Evolutionary conservation across 352 stramenopile genomes (phyloP).

Genomic region (Globisporangium sylvaticum): DNA sequence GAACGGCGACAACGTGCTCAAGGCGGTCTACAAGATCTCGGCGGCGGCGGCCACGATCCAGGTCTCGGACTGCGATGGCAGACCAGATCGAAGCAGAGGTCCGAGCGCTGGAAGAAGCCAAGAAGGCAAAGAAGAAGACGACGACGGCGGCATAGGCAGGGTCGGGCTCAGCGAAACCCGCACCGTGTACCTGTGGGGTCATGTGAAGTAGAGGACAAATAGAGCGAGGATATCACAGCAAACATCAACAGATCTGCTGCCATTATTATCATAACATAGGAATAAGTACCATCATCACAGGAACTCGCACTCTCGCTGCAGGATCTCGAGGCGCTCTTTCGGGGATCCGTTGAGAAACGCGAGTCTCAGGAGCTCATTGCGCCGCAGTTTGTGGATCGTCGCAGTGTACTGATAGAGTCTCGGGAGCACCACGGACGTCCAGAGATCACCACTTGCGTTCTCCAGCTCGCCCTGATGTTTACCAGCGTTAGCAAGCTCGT

Average conservation of each 20-base stretch:
- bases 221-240: neutral
- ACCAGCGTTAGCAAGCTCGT: neutral
- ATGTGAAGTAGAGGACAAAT: conserved; percentile 8
- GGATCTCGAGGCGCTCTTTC: conserved; percentile 37
- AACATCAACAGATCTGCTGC: neutral
- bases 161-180: neutral
- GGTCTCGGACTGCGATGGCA: conserved; percentile 67
- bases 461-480: too few species aligned
- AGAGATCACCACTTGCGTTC: conserved; percentile 45
- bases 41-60: conserved; percentile 59
- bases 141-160: neutral
- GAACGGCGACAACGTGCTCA: conserved; percentile 81
- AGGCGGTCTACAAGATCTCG: conserved; percentile 75
- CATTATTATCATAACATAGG: neutral
- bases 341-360: conserved; percentile 58
- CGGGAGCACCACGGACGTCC: conserved; percentile 58
- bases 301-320: conserved; percentile 54
- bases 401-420: conserved; percentile 50
- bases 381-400: conserved; percentile 43
- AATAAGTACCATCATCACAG: conserved; percentile 25
- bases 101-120: conserved; percentile 38
- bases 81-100: conserved; percentile 82
- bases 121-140: conserved; percentile 19
- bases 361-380: conserved; percentile 47
- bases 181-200: conserved; percentile 7